Conservation (phyloP, 208 protist genomes). For the Naegleria gruberi region DNA sequence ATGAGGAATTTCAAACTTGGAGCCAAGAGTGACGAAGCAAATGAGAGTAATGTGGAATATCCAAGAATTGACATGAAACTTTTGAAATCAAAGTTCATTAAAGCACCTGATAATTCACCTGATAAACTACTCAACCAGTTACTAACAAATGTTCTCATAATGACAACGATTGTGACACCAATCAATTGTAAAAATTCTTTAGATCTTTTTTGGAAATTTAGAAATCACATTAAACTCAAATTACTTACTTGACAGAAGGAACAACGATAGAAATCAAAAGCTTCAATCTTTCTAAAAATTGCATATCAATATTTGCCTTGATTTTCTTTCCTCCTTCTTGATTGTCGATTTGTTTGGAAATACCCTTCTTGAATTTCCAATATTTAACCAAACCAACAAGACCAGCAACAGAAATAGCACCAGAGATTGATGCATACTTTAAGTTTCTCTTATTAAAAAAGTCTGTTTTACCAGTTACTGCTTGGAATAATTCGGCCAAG, state of each 20-base stretch:
- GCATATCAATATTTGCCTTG: background rate
- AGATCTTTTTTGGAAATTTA: background rate
- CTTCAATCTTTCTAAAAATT: conserved; percentile 6
- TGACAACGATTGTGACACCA: background rate
- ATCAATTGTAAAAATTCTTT: conserved; percentile 10
- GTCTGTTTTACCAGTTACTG: background rate
- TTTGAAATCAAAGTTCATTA: conserved; percentile 1
- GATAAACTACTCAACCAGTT: conserved; percentile 8
- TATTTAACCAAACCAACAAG: background rate
- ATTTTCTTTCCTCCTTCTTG: background rate
- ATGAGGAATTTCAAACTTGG: conserved; percentile 7
- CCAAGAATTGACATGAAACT: background rate
- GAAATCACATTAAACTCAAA: background rate
- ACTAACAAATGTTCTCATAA: conserved; percentile 9
- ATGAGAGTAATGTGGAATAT: background rate
- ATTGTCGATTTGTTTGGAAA: background rate
- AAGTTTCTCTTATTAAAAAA: background rate
- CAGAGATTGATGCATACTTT: background rate
- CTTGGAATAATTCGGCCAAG: background rate
- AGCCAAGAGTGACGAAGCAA: background rate
- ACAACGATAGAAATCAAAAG: conserved; percentile 10
- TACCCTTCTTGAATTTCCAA: background rate
- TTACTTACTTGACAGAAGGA: conserved; percentile 19
- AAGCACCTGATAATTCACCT: background rate
- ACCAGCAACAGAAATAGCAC: background rate